phyloP scores from a whole-genome alignment of 441 rosid genomes.

The Pelargonium citronellum region DNA sequence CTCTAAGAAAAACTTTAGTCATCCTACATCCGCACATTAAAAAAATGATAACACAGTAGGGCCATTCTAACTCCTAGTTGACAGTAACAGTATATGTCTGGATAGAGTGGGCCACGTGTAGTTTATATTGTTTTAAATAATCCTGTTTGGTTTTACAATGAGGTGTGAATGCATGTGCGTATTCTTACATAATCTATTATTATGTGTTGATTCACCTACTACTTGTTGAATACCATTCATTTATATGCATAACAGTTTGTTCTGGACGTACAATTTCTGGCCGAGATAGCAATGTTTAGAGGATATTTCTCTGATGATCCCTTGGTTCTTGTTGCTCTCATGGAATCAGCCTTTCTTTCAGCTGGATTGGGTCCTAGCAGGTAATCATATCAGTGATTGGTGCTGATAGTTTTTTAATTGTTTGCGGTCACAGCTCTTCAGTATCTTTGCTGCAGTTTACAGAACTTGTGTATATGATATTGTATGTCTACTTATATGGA shows the following conservation, averaged over 20 bases:
- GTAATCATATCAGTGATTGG: slow-evolving; percentile 23
- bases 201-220: neutral
- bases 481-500: neutral
- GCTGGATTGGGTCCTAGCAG: slow-evolving; percentile 45
- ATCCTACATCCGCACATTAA: too few relatives aligned
- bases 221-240: slow-evolving; percentile 10
- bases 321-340: slow-evolving; percentile 29
- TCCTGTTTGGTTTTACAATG: neutral
- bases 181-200: neutral
- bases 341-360: slow-evolving; percentile 35
- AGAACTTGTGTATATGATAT: neutral
- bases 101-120: too few relatives aligned
- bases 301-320: slow-evolving; percentile 44
- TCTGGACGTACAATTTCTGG: slow-evolving; percentile 44
- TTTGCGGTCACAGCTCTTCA: neutral
- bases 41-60: too few relatives aligned
- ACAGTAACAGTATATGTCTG: too few relatives aligned
- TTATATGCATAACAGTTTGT: slow-evolving; percentile 35
- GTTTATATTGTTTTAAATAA: too few relatives aligned
- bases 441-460: neutral
- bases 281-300: slow-evolving; percentile 34
- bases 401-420: neutral
- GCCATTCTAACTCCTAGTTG: too few relatives aligned
- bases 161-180: neutral
- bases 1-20: too few relatives aligned